Conservation (phyloP, 148 eudicot species). For the Spergularia marina region DNA sequence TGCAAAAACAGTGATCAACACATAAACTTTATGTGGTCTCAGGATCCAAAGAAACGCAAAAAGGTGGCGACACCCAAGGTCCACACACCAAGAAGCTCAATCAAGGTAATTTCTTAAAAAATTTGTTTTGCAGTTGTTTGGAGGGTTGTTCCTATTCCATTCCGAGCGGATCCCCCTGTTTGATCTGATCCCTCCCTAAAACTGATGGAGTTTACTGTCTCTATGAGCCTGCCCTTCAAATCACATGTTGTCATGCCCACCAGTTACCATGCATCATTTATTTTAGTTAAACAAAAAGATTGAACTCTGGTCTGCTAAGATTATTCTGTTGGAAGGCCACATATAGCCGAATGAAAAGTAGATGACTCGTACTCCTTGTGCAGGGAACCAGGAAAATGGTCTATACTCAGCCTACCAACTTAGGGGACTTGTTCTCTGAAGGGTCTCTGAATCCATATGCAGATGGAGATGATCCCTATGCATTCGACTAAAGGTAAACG, state of each 20-base stretch:
- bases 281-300: background rate
- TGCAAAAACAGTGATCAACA: conserved; percentile 1
- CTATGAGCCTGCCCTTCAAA: no score
- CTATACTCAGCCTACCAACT: conserved; percentile 56
- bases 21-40: conserved; percentile 15
- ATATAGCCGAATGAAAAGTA: background rate
- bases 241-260: no score
- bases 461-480: conserved; percentile 93
- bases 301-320: background rate
- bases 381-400: conserved; percentile 51
- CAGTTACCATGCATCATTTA: background rate
- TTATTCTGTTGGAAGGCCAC: conserved; percentile 2
- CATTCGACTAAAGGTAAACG: conserved; percentile 76
- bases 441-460: conserved; percentile 96
- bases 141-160: background rate
- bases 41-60: conserved; percentile 79
- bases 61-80: conserved; percentile 61
- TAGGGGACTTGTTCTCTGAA: conserved; percentile 90
- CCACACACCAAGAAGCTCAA: conserved; percentile 51
- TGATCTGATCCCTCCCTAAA: no score
- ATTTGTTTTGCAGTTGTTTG: background rate
- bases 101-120: conserved; percentile 45
- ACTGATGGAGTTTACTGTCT: no score
- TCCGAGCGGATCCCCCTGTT: background rate
- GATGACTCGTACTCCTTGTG: conserved; percentile 14